A percentile compares a stretch with the other conserved stretches of the same genome.
These are phyloP conservation scores for Podaxis sp. DNA, from an alignment of 768 basidiomycete species.

Conservation along the genomic window DNA sequence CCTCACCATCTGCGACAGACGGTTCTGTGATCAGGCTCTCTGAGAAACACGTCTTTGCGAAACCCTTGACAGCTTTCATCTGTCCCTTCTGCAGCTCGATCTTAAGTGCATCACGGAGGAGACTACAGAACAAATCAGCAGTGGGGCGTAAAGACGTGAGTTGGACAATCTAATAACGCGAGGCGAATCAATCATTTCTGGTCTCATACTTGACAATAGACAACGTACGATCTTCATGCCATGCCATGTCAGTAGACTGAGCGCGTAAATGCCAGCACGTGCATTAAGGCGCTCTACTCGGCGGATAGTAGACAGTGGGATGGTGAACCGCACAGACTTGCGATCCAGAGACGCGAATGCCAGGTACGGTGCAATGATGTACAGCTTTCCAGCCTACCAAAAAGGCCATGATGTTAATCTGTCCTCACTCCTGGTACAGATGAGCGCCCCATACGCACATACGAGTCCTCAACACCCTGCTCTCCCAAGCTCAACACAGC, in stretches of 20 bases:
- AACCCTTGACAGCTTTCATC: slow-evolving; percentile 92
- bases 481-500: slow-evolving; percentile 83
- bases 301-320: slow-evolving; percentile 90
- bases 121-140: slow-evolving; percentile 88
- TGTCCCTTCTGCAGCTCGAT: slow-evolving; percentile 84
- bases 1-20: slow-evolving; percentile 55
- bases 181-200: slow-evolving; percentile 10
- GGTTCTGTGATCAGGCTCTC: slow-evolving; percentile 75
- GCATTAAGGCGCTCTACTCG: slow-evolving; percentile 94
- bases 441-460: slow-evolving; percentile 56
- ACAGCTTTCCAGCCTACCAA: slow-evolving; percentile 81
- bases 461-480: slow-evolving; percentile 81
- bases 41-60: slow-evolving; percentile 92
- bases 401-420: no score
- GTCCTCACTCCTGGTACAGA: no score
- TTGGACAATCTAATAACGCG: slow-evolving; percentile 71
- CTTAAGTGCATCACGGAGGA: slow-evolving; percentile 88
- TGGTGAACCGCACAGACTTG: slow-evolving; percentile 87
- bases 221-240: slow-evolving; percentile 83
- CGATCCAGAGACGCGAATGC: slow-evolving; percentile 89
- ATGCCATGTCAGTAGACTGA: slow-evolving; percentile 93
- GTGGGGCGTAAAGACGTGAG: slow-evolving; percentile 91
- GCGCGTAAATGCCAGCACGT: slow-evolving; percentile 92
- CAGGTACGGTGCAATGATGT: slow-evolving; percentile 87
- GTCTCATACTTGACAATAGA: background rate